Conservation (phyloP, 495 filamentous ascomycete species). For the Penicillium diatomitis region DNA sequence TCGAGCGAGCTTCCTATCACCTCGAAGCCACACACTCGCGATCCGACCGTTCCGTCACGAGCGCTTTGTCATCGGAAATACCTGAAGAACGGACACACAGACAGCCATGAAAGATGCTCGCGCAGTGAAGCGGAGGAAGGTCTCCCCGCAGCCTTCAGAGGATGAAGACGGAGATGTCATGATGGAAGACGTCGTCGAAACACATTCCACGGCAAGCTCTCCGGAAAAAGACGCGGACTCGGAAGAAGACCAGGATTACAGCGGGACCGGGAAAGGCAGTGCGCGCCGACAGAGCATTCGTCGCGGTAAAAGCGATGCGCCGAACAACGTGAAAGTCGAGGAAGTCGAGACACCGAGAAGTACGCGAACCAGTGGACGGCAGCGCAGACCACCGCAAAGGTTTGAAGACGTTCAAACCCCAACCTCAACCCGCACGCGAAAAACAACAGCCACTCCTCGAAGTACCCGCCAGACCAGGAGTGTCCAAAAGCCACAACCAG, state of each 20-base stretch:
- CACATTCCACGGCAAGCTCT: slow-evolving; percentile 15
- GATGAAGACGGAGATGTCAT: slow-evolving; percentile 30
- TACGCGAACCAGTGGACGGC: slow-evolving; percentile 30
- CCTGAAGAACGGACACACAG: background rate
- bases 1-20: too few relatives aligned
- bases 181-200: slow-evolving; percentile 17
- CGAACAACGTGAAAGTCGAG: slow-evolving; percentile 2
- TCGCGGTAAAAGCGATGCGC: slow-evolving; percentile 1
- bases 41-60: too few relatives aligned
- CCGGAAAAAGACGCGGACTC: slow-evolving; percentile 4
- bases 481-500: slow-evolving; percentile 12
- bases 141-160: slow-evolving; percentile 19
- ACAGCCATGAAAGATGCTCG: slow-evolving; percentile 31
- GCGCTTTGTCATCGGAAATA: background rate
- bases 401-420: slow-evolving; percentile 22
- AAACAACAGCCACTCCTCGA: slow-evolving; percentile 13
- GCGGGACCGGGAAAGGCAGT: slow-evolving; percentile 9
- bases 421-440: slow-evolving; percentile 12
- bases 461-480: slow-evolving; percentile 17
- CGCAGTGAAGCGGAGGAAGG: slow-evolving; percentile 33
- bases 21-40: too few relatives aligned
- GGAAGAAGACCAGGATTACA: slow-evolving; percentile 11
- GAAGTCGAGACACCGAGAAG: slow-evolving; percentile 9
- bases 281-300: slow-evolving; percentile 23
- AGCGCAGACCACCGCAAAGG: slow-evolving; percentile 32